Base-by-base conservation (phyloP, 768 basidiomycete genomes). In the Pulveroboletus sp. region DNA sequence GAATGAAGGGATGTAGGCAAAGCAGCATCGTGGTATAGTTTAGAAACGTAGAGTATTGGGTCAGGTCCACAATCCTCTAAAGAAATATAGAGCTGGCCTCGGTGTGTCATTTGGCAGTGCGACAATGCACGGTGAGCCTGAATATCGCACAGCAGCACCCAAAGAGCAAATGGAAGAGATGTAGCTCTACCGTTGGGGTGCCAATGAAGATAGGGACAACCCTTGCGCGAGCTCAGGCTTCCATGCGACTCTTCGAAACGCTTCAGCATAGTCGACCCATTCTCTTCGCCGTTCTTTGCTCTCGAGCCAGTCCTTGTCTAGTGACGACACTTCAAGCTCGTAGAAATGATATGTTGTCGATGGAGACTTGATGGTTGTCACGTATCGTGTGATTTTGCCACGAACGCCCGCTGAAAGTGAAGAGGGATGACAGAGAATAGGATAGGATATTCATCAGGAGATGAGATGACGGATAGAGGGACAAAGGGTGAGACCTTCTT, bases 401-500 rank as follows among this genome's bases (percentile, higher is more conserved):
- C 85, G 88, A 63, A 90, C 87, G 70, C 90, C 90, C 67, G 90
- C 90, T 93, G 63, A 43, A 63, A 59, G 56, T 58, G 31, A 66
- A 62, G 54, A 59, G 57, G 61, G 55, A 53, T 55, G 58, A 61
- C 58, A 64, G 65, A 40, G 58, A 68, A 69, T 64, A 63, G 70
- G 67, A 65, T 72, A 71, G 69, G 73, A 72, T 63, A 72, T 63
- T 71, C 71, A 81, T 85, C 76, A 85, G 82, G 82, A 81, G 77
- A 71, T 73, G 78, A 78, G 75, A 76, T 75, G 79, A 85, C 80
- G 77, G 74, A 78, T 70, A 83, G 75, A 82, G 77, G 82, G 79
- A 79, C 75, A 82, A 85, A 81, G 75, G 82, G 81, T 83, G 82
- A 82, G 87, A 93, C 90, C 90, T 92, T 93, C 90, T 88, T 93